Conservation (phyloP, 2,329 filamentous ascomycete genomes). For the Alternaria novae-zelandiae region DNA sequence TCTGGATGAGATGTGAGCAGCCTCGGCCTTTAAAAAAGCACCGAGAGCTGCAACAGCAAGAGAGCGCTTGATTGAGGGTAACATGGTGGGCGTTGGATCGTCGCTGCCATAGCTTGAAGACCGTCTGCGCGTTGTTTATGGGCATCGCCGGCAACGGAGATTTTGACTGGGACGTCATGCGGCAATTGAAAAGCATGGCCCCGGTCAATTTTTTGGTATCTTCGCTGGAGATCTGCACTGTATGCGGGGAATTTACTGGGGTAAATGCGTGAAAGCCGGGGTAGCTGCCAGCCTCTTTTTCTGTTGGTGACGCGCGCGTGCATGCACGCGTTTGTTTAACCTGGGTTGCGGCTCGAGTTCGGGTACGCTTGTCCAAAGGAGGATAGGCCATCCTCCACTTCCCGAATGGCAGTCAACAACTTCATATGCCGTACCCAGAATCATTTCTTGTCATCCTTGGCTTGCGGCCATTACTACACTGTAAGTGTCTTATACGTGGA, state of each 20-base stretch:
- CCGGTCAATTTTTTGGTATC: neutral
- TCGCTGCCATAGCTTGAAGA: neutral
- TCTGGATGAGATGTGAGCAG: neutral
- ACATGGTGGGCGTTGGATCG: neutral
- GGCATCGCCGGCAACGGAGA: neutral
- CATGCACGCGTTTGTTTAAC: neutral
- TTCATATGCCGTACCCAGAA: neutral
- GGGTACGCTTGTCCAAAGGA: neutral
- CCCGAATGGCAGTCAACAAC: neutral
- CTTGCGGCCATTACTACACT: neutral
- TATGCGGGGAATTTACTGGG: neutral
- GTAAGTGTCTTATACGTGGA: too few relatives aligned
- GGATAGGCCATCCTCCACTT: neutral
- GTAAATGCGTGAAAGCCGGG: neutral
- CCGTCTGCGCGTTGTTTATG: neutral
- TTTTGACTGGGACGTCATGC: neutral
- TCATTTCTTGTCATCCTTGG: neutral
- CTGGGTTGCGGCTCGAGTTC: neutral
- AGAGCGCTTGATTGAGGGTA: neutral
- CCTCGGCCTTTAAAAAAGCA: neutral
- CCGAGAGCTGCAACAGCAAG: neutral
- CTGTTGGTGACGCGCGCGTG: neutral
- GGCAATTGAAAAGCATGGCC: neutral
- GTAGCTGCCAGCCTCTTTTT: neutral
- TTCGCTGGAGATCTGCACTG: neutral